Percentiles rank a stretch among this genome's conserved stretches.
Evolutionary conservation across 2,329 filamentous ascomycete species (phyloP).

Genomic region (Penicillium griseofulvum): DNA sequence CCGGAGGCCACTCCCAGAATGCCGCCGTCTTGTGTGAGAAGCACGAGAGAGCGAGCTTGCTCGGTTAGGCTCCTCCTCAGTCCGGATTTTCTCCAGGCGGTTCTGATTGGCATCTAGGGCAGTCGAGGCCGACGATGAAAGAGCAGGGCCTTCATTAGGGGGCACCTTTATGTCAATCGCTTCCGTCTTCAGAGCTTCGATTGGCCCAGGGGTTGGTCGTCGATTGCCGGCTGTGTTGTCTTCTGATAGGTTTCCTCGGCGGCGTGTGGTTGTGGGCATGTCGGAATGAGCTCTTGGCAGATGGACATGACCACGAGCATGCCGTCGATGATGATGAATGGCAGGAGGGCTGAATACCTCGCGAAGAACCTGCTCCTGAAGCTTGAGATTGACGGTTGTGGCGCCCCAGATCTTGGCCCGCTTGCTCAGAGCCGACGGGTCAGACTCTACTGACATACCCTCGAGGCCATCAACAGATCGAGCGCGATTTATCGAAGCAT

Average conservation of each 20-base stretch:
- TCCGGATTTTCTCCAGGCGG: conserved; percentile 34
- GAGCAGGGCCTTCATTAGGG: conserved; percentile 26
- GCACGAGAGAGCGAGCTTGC: conserved; percentile 29
- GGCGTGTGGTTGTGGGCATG: conserved; percentile 18
- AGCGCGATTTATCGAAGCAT: conserved; percentile 26
- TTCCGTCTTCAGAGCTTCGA: conserved; percentile 21
- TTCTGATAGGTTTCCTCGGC: conserved; percentile 37
- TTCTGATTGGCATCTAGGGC: conserved; percentile 36
- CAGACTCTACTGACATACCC: conserved; percentile 15
- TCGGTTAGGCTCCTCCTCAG: conserved; percentile 47
- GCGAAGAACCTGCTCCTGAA: conserved; percentile 87
- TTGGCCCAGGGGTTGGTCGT: conserved; percentile 17
- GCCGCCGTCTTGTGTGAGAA: conserved; percentile 59
- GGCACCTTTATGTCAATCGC: conserved; percentile 31
- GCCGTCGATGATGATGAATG: conserved; percentile 75
- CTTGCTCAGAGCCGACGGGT: conserved; percentile 41
- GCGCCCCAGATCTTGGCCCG: conserved; percentile 72
- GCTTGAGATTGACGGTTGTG: conserved; percentile 81
- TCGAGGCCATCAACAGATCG: conserved; percentile 22
- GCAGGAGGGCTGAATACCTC: conserved; percentile 86
- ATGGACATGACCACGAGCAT: conserved; percentile 61
- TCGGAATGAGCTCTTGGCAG: conserved; percentile 53
- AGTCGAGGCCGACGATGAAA: conserved; percentile 41
- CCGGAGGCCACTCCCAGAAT: conserved; percentile 81
- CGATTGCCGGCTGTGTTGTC: conserved; percentile 28